Percentiles rank a stretch among this genome's conserved stretches.
These are phyloP conservation scores for Adiantum capillusveneris DNA, from an alignment of 75 land plant species.

Conservation along the genomic window DNA sequence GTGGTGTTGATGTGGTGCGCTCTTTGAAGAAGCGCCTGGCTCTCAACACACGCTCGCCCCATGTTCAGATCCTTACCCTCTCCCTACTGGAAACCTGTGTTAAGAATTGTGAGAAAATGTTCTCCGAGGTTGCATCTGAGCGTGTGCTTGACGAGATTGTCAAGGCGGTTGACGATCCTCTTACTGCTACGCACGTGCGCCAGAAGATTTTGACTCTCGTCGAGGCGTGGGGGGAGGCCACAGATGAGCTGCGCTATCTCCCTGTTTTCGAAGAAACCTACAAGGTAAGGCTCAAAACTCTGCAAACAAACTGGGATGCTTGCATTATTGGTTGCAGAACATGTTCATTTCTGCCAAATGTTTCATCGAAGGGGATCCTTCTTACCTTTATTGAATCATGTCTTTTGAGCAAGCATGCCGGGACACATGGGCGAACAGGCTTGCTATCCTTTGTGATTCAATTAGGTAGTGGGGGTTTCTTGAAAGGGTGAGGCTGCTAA, in stretches of 20 bases:
- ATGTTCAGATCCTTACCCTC: slow-evolving; percentile 46
- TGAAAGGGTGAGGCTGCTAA: too few relatives aligned
- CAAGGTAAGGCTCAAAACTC: slow-evolving; percentile 29
- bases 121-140: slow-evolving; percentile 85
- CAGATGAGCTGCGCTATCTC: slow-evolving; percentile 61
- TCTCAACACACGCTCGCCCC: slow-evolving; percentile 18
- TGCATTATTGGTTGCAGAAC: neutral
- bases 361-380: too few relatives aligned
- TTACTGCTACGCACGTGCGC: slow-evolving; percentile 27
- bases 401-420: too few relatives aligned
- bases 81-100: slow-evolving; percentile 66
- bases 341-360: too few relatives aligned
- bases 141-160: slow-evolving; percentile 92
- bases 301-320: neutral
- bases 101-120: slow-evolving; percentile 85
- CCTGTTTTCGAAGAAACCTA: slow-evolving; percentile 78
- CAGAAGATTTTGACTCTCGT: slow-evolving; percentile 59
- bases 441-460: too few relatives aligned
- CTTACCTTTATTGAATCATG: too few relatives aligned
- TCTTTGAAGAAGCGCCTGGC: slow-evolving; percentile 69
- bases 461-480: too few relatives aligned
- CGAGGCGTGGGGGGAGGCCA: slow-evolving; percentile 71
- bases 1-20: slow-evolving; percentile 56
- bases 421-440: too few relatives aligned
- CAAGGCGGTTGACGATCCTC: slow-evolving; percentile 62